Percentiles rank a stretch among this genome's conserved stretches.
These are phyloP conservation scores for Colletotrichum plurivorum DNA, from an alignment of 2,329 filamentous ascomycete species.

Conservation along the genomic window DNA sequence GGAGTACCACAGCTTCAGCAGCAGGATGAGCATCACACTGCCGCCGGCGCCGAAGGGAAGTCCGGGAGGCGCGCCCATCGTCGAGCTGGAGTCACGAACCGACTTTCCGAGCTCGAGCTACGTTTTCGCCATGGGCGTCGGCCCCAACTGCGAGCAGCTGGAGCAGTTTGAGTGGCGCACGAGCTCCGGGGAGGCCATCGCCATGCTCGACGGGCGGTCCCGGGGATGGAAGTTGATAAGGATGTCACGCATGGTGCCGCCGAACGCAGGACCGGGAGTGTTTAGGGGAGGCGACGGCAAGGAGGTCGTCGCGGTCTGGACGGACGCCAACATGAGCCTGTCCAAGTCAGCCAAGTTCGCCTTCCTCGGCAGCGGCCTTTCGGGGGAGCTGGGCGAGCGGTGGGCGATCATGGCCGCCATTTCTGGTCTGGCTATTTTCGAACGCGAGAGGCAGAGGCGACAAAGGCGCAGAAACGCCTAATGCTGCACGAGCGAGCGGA, in stretches of 20 bases:
- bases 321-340: slow-evolving; percentile 49
- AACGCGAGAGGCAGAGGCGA: slow-evolving; percentile 33
- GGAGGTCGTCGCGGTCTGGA: slow-evolving; percentile 60
- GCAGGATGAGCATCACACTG: slow-evolving; percentile 33
- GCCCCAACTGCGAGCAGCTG: slow-evolving; percentile 26
- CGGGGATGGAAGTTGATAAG: slow-evolving; percentile 60
- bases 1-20: slow-evolving; percentile 35
- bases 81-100: slow-evolving; percentile 17
- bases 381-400: slow-evolving; percentile 56
- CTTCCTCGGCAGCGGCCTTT: slow-evolving; percentile 56
- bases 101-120: slow-evolving; percentile 44
- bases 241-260: slow-evolving; percentile 42
- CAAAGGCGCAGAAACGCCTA: slow-evolving; percentile 10
- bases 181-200: slow-evolving; percentile 52
- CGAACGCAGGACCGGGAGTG: slow-evolving; percentile 5
- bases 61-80: slow-evolving; percentile 28
- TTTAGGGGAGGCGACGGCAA: slow-evolving; percentile 49
- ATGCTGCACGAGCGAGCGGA: neutral
- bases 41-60: slow-evolving; percentile 27
- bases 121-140: slow-evolving; percentile 53
- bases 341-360: slow-evolving; percentile 54
- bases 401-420: slow-evolving; percentile 60
- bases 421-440: slow-evolving; percentile 44
- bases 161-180: slow-evolving; percentile 62
- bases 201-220: slow-evolving; percentile 47